A percentile compares a stretch with the other conserved stretches of the same genome.
Conservation (phyloP, 768 basidiomycete genomes). For the Solioccasus polychromus region DNA sequence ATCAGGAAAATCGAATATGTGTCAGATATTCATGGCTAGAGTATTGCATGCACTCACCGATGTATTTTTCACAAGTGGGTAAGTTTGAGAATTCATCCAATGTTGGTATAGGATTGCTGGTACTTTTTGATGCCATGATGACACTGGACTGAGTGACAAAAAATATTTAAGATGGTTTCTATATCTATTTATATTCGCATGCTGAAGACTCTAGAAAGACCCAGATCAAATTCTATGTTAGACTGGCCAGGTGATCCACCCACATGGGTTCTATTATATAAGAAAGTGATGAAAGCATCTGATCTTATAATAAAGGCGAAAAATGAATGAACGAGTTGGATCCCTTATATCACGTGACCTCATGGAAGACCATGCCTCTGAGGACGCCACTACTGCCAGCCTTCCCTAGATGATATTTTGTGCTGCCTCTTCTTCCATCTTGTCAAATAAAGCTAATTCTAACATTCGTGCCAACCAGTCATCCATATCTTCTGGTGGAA, state of each 20-base stretch:
- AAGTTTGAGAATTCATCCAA: background rate
- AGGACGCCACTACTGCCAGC: background rate
- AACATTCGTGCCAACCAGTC: background rate
- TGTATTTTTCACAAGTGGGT: background rate
- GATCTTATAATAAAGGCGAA: background rate
- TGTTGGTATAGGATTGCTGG: background rate
- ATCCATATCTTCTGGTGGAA: background rate
- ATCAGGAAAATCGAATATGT: background rate
- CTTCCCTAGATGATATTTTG: background rate
- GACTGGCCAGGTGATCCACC: background rate
- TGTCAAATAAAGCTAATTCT: background rate
- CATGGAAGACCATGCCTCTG: background rate
- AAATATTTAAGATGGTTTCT: no score
- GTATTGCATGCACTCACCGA: background rate
- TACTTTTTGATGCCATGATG: no score
- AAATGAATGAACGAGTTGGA: background rate
- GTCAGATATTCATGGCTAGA: no score
- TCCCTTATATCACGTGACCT: background rate
- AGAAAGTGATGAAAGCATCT: no score
- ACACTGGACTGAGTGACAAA: no score
- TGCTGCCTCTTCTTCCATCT: background rate
- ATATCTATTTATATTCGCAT: no score
- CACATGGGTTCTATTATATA: background rate
- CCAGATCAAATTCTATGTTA: no score
- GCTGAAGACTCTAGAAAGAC: no score